A percentile compares a stretch with the other conserved stretches of the same genome.
Evolutionary conservation across 169 alveolate genomes (phyloP).

Genomic region (Babesia ovata): DNA sequence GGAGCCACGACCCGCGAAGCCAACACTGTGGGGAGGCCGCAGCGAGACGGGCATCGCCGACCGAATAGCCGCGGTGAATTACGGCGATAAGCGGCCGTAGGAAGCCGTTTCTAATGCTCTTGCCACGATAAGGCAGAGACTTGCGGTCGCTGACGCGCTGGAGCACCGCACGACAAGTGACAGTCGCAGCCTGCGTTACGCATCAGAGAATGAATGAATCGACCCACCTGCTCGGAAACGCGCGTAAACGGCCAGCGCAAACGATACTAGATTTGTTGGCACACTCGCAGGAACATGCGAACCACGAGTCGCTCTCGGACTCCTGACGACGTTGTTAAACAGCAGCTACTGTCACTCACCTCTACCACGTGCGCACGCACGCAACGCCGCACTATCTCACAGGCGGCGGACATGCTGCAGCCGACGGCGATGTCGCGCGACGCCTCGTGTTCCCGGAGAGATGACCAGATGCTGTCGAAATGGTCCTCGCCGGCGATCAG

Average conservation of each 20-base stretch:
- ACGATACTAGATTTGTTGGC: neutral
- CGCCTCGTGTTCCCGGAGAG: neutral
- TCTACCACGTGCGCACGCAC: neutral
- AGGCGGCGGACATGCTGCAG: neutral
- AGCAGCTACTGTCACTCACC: neutral
- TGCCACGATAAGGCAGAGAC: no score
- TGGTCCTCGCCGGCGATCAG: slow-evolving; percentile 9
- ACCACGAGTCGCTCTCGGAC: neutral
- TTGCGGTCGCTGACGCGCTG: no score
- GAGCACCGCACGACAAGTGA: no score
- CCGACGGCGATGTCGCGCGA: neutral
- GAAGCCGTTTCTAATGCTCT: no score
- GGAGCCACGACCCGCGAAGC: slow-evolving; percentile 8
- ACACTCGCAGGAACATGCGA: neutral
- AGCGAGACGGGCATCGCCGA: slow-evolving; percentile 8
- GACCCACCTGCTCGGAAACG: no score
- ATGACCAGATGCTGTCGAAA: slow-evolving; percentile 26
- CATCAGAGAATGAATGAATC: no score
- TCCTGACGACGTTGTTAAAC: neutral
- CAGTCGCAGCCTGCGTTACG: no score
- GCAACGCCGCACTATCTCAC: neutral
- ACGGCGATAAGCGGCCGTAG: no score
- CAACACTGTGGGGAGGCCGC: slow-evolving; percentile 31
- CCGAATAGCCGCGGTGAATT: no score
- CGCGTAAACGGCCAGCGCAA: neutral